These are phyloP conservation scores for Penicillium angulare DNA, from an alignment of 495 filamentous ascomycete species.

Conservation along the genomic window DNA sequence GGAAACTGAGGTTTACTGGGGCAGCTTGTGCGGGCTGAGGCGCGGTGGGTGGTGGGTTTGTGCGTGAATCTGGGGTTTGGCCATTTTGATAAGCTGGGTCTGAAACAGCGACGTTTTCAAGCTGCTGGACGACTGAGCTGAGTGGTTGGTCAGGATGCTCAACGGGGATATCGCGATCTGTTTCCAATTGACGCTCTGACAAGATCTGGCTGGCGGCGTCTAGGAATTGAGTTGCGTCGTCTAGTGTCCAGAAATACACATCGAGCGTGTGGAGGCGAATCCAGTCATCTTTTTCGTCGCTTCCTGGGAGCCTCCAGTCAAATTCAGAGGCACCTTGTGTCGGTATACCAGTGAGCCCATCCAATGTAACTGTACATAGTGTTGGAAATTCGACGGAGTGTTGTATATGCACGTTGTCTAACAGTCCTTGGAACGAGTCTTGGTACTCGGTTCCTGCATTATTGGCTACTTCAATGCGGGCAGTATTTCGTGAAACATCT, in stretches of 20 bases:
- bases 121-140: conserved; percentile 78
- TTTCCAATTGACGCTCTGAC: conserved; percentile 56
- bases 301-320: conserved; percentile 78
- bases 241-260: conserved; percentile 83
- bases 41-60: conserved; percentile 18
- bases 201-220: conserved; percentile 61
- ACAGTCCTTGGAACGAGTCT: conserved; percentile 79
- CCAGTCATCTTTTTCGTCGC: conserved; percentile 66
- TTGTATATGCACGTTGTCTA: conserved; percentile 62
- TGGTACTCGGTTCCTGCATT: conserved; percentile 82
- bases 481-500: conserved; percentile 62
- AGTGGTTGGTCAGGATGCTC: conserved; percentile 52
- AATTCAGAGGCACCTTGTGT: conserved; percentile 32
- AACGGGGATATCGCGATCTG: conserved; percentile 42
- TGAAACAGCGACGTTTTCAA: conserved; percentile 77
- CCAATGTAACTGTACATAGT: conserved; percentile 72
- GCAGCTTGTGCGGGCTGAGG: conserved; percentile 29
- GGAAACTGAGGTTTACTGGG: conserved; percentile 22
- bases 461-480: conserved; percentile 83
- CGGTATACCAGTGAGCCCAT: conserved; percentile 42
- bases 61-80: conserved; percentile 48
- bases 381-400: conserved; percentile 79
- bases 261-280: conserved; percentile 81
- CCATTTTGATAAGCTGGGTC: conserved; percentile 59
- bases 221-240: conserved; percentile 73